Conservation (phyloP, 2,329 filamentous ascomycete genomes). For the Magnaporthiopsis incrustans region DNA sequence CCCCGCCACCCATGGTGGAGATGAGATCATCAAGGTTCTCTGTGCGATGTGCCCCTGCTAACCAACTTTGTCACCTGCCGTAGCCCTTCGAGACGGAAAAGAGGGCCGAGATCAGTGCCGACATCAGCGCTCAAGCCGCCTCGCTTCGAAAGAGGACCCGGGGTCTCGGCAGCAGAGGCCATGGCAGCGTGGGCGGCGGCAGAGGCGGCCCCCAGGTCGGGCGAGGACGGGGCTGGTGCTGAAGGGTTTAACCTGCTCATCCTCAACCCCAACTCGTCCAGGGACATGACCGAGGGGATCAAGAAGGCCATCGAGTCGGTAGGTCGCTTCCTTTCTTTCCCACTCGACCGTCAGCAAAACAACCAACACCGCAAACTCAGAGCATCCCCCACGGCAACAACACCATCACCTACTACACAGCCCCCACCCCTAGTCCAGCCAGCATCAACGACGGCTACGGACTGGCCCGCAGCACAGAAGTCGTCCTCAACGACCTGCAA, state of each 20-base stretch:
- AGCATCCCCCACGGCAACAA: background rate
- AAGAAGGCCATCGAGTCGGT: slow-evolving; percentile 32
- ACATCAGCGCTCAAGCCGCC: background rate
- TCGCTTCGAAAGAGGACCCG: background rate
- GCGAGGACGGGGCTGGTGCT: background rate
- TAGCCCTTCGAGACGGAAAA: background rate
- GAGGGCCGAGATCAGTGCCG: background rate
- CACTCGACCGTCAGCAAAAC: background rate
- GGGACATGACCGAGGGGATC: slow-evolving; percentile 62
- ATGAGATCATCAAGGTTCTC: too few species aligned
- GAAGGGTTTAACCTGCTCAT: slow-evolving; percentile 43
- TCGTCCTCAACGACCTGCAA: slow-evolving; percentile 49
- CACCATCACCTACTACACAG: slow-evolving; percentile 59
- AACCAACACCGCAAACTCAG: slow-evolving; percentile 1
- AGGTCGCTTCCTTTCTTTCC: background rate
- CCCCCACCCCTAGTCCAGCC: slow-evolving; percentile 50
- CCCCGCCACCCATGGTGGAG: too few species aligned
- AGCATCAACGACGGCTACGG: slow-evolving; percentile 74
- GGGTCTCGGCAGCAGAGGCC: background rate
- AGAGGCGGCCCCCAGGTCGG: too few species aligned
- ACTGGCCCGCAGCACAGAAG: slow-evolving; percentile 52
- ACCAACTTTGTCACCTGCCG: too few species aligned
- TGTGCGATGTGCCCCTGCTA: too few species aligned
- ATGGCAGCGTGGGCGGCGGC: background rate
- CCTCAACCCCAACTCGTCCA: slow-evolving; percentile 73